These are phyloP conservation scores for Chrysochromulina parva DNA, from an alignment of 78 protist genomes.

Conservation along the genomic window DNA sequence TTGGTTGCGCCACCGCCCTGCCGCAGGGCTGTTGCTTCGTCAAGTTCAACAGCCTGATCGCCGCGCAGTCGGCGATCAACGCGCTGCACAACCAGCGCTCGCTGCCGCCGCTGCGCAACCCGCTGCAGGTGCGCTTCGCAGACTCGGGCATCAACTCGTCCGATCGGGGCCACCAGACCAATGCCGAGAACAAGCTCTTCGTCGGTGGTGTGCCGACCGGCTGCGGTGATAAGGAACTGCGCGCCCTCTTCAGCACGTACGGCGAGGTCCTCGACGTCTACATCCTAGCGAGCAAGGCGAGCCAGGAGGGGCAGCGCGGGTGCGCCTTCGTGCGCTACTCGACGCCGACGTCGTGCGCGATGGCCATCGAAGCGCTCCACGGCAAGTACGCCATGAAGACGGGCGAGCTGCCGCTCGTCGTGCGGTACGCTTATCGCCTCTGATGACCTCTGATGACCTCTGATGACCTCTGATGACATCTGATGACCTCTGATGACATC, in stretches of 20 bases:
- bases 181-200: constrained; percentile 10
- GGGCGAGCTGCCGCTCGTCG: constrained; percentile 24
- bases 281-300: background rate
- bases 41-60: background rate
- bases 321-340: constrained; percentile 23
- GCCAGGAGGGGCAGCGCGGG: constrained; percentile 22
- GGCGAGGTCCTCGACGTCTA: constrained; percentile 9
- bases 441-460: too few species aligned
- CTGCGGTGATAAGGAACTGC: constrained; percentile 6
- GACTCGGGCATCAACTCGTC: background rate
- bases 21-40: constrained; percentile 20
- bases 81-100: constrained; percentile 25
- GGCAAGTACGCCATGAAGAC: constrained; percentile 25
- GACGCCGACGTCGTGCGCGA: background rate
- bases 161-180: background rate
- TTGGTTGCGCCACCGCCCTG: background rate
- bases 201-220: background rate
- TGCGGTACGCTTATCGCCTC: background rate
- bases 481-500: too few species aligned
- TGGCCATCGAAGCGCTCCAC: constrained; percentile 9
- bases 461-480: too few species aligned
- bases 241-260: background rate
- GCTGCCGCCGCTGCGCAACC: constrained; percentile 2
- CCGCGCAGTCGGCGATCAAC: background rate
- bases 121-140: constrained; percentile 7